phyloP scores from a whole-genome alignment of 345 rosid species.

The Salix dunnii region DNA sequence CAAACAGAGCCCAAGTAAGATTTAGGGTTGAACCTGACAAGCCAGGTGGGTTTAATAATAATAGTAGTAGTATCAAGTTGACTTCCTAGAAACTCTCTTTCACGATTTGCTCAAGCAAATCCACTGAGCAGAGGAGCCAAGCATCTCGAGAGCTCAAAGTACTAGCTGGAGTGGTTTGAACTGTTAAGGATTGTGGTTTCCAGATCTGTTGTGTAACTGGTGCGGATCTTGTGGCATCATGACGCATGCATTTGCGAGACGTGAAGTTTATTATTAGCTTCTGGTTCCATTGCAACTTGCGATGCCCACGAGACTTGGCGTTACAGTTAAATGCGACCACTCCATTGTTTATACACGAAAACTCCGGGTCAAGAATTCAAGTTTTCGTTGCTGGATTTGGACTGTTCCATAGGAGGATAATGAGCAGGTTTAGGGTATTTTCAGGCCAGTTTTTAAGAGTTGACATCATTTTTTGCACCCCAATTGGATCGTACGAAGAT shows the following conservation, averaged over 20 bases:
- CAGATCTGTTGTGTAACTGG: background rate
- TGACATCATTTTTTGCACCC: no score
- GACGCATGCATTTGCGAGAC: background rate
- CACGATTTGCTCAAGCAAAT: background rate
- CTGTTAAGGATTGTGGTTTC: background rate
- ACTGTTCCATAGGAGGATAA: no score
- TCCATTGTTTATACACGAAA: background rate
- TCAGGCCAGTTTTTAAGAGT: no score
- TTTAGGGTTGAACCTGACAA: no score
- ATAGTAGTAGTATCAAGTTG: no score
- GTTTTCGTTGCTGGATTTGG: no score
- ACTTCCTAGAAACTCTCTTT: background rate
- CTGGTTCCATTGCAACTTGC: background rate
- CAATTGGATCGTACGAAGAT: no score
- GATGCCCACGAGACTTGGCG: background rate
- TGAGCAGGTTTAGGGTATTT: no score
- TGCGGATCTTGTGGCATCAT: background rate
- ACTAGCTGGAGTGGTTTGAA: background rate
- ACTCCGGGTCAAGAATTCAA: background rate
- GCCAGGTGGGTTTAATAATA: no score
- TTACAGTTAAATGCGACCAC: no score
- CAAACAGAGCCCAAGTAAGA: no score
- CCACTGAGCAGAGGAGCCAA: background rate
- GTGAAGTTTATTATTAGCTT: background rate
- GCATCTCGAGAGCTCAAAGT: background rate